A percentile compares a stretch with the other conserved stretches of the same genome.
Evolutionary conservation across 2,329 filamentous ascomycete species (phyloP).

Genomic region (Hypoxylon sp.): DNA sequence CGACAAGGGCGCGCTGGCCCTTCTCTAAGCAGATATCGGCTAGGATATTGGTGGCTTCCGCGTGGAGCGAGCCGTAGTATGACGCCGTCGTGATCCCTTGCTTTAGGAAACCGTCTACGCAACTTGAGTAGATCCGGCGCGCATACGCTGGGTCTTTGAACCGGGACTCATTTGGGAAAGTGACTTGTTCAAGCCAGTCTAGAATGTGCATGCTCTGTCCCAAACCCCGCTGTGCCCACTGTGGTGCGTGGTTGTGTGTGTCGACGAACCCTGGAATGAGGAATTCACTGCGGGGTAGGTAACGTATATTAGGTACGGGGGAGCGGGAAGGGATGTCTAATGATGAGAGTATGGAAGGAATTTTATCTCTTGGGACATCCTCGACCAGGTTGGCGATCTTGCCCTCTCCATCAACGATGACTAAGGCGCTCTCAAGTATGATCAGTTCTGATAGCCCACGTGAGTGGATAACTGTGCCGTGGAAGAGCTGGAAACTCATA

Average conservation of each 20-base stretch:
- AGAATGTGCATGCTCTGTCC: constrained; percentile 68
- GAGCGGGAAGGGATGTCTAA: constrained; percentile 30
- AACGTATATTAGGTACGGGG: constrained; percentile 46
- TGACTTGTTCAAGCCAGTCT: constrained; percentile 75
- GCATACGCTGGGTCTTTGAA: constrained; percentile 71
- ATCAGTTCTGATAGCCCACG: constrained; percentile 53
- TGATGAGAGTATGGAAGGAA: constrained; percentile 32
- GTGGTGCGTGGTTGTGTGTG: constrained; percentile 78
- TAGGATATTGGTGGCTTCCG: constrained; percentile 69
- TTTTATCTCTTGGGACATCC: constrained; percentile 34
- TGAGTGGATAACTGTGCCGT: constrained; percentile 62
- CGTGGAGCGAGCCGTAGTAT: constrained; percentile 72
- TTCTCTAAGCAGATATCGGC: constrained; percentile 66
- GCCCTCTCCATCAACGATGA: constrained; percentile 53
- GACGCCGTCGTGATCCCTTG: constrained; percentile 75
- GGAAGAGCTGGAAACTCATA: constrained; percentile 52
- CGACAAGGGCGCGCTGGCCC: constrained; percentile 72
- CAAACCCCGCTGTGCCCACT: constrained; percentile 65
- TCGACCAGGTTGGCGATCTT: constrained; percentile 49
- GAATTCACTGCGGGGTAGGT: constrained; percentile 63
- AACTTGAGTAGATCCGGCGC: constrained; percentile 63
- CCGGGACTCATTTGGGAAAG: constrained; percentile 74
- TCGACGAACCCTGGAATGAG: constrained; percentile 74
- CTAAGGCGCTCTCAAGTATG: constrained; percentile 58
- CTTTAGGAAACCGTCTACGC: constrained; percentile 70